phyloP scores from a whole-genome alignment of 1,284 basidiomycete genomes.

The Rhodotorula glutinis region DNA sequence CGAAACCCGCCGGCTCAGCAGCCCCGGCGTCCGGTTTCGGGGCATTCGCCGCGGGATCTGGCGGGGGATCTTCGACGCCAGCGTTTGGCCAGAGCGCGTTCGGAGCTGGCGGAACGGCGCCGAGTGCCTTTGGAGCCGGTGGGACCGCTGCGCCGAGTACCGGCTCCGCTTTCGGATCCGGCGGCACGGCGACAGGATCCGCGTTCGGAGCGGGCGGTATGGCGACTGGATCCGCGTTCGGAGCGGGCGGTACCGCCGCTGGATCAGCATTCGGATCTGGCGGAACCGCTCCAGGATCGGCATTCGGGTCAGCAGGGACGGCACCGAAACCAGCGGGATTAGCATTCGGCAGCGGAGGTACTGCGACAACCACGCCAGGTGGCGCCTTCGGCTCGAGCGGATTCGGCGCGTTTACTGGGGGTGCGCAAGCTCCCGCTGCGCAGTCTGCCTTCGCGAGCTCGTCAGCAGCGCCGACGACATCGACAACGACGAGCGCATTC shows the following conservation, averaged over 20 bases:
- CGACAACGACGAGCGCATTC: slow-evolving; percentile 42
- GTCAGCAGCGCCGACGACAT: slow-evolving; percentile 33
- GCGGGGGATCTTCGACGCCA: slow-evolving; percentile 28
- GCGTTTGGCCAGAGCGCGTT: slow-evolving; percentile 23
- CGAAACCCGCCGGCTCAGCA: background rate
- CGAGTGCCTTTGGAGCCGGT: slow-evolving; percentile 31
- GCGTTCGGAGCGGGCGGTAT: slow-evolving; percentile 16
- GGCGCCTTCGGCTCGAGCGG: slow-evolving; percentile 19
- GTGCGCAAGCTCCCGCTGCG: slow-evolving; percentile 28
- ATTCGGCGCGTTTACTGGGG: slow-evolving; percentile 19
- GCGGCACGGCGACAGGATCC: slow-evolving; percentile 14
- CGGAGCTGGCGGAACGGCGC: slow-evolving; percentile 27
- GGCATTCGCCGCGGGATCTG: slow-evolving; percentile 20
- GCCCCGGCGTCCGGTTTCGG: slow-evolving; percentile 19
- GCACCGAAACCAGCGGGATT: background rate
- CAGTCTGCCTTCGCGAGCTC: slow-evolving; percentile 42
- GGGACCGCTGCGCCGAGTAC: slow-evolving; percentile 10
- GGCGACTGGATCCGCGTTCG: slow-evolving; percentile 5
- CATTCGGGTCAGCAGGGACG: slow-evolving; percentile 14
- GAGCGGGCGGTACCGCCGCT: slow-evolving; percentile 8
- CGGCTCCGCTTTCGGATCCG: slow-evolving; percentile 2
- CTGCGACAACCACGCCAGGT: background rate
- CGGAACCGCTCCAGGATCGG: background rate
- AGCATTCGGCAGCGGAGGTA: slow-evolving; percentile 12
- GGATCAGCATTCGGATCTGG: slow-evolving; percentile 16